Percentiles rank a stretch among this genome's conserved stretches.
Evolutionary conservation across 768 basidiomycete species (phyloP).

Genomic region (Auriscalpium microsporum): DNA sequence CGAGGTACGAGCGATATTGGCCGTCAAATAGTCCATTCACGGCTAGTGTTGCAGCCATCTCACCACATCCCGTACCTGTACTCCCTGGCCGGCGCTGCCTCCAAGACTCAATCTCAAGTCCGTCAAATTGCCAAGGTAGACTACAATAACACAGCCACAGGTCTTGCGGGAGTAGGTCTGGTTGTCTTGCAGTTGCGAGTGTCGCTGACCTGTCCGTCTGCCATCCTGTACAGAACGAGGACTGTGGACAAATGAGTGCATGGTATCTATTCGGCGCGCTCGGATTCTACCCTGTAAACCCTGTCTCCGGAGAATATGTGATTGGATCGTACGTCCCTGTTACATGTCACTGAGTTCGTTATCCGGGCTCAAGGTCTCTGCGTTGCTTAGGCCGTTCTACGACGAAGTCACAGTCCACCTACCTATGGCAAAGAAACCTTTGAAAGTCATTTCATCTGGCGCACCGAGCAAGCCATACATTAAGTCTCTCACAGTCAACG

Average conservation of each 20-base stretch:
- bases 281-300: slow-evolving; percentile 82
- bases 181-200: neutral
- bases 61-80: slow-evolving; percentile 86
- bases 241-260: slow-evolving; percentile 86
- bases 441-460: slow-evolving; percentile 49
- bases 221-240: slow-evolving; percentile 54
- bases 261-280: slow-evolving; percentile 81
- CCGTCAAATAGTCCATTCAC: neutral
- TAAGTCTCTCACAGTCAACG: slow-evolving; percentile 50
- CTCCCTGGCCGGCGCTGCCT: slow-evolving; percentile 60
- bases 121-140: slow-evolving; percentile 53
- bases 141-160: slow-evolving; percentile 61
- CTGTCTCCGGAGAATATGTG: slow-evolving; percentile 66
- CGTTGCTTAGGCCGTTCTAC: slow-evolving; percentile 36
- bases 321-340: slow-evolving; percentile 52
- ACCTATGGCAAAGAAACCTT: slow-evolving; percentile 29
- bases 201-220: neutral
- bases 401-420: slow-evolving; percentile 47
- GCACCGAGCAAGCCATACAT: slow-evolving; percentile 56
- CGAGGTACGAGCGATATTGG: slow-evolving; percentile 38
- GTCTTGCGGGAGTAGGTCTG: slow-evolving; percentile 58
- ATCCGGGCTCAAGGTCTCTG: neutral
- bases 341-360: neutral
- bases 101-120: slow-evolving; percentile 63
- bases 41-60: slow-evolving; percentile 43